phyloP scores from a whole-genome alignment of 140 eudicot genomes.

The Cichorium intybus region DNA sequence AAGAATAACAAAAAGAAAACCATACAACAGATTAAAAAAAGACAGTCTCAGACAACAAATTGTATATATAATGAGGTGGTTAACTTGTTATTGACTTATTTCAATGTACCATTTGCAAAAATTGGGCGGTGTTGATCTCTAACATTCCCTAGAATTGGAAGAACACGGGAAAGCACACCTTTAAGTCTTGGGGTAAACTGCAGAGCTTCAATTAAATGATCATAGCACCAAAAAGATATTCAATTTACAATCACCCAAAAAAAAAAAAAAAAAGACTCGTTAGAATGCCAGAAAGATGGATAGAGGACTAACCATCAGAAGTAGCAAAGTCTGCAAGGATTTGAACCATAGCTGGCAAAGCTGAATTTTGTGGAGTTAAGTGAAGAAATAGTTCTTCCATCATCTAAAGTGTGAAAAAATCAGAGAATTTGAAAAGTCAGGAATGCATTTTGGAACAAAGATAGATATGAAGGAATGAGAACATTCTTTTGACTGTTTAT shows the following conservation, averaged over 20 bases:
- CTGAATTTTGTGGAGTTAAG: constrained; percentile 76
- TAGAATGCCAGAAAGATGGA: constrained; percentile 6
- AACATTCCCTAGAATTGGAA: constrained; percentile 94
- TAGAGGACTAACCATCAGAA: constrained; percentile 64
- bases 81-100: no score
- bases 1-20: constrained; percentile 9
- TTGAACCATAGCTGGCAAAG: constrained; percentile 96
- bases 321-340: constrained; percentile 91
- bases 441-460: constrained; percentile 1
- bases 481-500: background rate
- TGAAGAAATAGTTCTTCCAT: constrained; percentile 90
- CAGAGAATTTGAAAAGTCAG: background rate
- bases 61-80: constrained; percentile 6
- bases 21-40: background rate
- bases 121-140: constrained; percentile 84
- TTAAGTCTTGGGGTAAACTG: constrained; percentile 95
- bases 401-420: constrained; percentile 54
- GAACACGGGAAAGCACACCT: constrained; percentile 85
- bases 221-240: constrained; percentile 22
- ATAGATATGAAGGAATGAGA: background rate
- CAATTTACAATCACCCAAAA: constrained; percentile 10
- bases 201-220: constrained; percentile 54
- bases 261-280: constrained; percentile 2
- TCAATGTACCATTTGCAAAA: constrained; percentile 77
- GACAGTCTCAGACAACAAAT: constrained; percentile 3